phyloP scores from a whole-genome alignment of 192 early-diverging fungal genomes.

The Phlyctochytrium bullatum region DNA sequence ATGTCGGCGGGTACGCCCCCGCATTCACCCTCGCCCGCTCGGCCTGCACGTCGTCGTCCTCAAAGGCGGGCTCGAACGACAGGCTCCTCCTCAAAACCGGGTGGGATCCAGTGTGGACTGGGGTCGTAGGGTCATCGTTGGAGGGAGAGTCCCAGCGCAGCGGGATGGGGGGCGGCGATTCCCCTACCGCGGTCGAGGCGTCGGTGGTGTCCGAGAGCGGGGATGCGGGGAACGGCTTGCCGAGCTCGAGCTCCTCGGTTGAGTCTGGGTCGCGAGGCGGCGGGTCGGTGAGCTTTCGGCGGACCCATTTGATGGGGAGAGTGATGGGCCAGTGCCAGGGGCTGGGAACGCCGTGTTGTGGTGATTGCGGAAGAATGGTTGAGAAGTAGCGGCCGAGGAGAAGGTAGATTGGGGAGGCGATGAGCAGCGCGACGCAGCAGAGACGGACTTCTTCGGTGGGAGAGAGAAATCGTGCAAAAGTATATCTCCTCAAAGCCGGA shows the following conservation, averaged over 20 bases:
- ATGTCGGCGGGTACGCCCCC: conserved; percentile 32
- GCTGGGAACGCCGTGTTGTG: conserved; percentile 58
- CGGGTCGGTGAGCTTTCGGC: neutral
- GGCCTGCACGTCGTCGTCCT: conserved; percentile 61
- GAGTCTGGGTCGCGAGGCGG: neutral
- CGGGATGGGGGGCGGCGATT: neutral
- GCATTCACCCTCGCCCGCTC: conserved; percentile 51
- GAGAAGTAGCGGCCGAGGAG: conserved; percentile 24
- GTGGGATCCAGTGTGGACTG: neutral
- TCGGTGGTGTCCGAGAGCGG: too few relatives aligned
- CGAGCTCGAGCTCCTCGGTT: neutral
- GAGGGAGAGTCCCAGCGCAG: neutral
- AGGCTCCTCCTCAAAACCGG: too few relatives aligned
- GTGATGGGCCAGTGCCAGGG: conserved; percentile 64
- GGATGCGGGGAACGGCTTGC: too few relatives aligned
- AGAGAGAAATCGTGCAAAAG: neutral
- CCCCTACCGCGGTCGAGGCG: neutral
- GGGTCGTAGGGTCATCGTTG: neutral
- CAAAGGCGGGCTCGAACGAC: too few relatives aligned
- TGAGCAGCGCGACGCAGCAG: neutral
- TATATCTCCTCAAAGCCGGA: neutral
- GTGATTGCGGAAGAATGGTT: conserved; percentile 37
- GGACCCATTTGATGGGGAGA: conserved; percentile 18
- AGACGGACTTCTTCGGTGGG: neutral
- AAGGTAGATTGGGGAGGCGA: neutral